These are phyloP conservation scores for Musa balbisiana DNA, from an alignment of 202 grass and related monocot species.

Conservation along the genomic window DNA sequence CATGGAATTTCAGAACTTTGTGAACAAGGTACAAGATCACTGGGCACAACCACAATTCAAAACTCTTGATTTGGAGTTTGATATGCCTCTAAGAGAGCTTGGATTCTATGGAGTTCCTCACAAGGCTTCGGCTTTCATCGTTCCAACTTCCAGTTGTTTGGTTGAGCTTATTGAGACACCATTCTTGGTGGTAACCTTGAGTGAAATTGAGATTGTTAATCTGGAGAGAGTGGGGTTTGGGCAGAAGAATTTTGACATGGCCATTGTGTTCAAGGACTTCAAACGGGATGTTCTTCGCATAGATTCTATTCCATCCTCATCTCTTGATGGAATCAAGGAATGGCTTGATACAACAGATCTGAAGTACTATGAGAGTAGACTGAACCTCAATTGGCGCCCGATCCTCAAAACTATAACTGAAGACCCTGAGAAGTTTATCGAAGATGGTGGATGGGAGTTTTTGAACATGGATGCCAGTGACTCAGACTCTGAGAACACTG, in stretches of 20 bases:
- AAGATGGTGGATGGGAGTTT: constrained; percentile 86
- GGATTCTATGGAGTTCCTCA: constrained; percentile 83
- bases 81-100: constrained; percentile 71
- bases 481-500: constrained; percentile 51
- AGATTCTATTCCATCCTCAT: constrained; percentile 71
- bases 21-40: constrained; percentile 78
- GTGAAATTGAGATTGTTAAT: constrained; percentile 89
- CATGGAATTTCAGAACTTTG: constrained; percentile 88
- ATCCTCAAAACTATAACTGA: constrained; percentile 79
- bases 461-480: constrained; percentile 83
- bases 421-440: constrained; percentile 65
- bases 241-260: constrained; percentile 84
- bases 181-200: constrained; percentile 65
- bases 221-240: constrained; percentile 79
- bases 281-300: constrained; percentile 73
- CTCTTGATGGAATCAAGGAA: constrained; percentile 70
- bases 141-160: constrained; percentile 75
- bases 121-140: constrained; percentile 87
- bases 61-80: constrained; percentile 75
- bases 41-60: constrained; percentile 79
- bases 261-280: constrained; percentile 89
- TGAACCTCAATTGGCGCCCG: constrained; percentile 81
- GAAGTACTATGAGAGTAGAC: constrained; percentile 76
- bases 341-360: constrained; percentile 83
- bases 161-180: constrained; percentile 75